Percentiles rank a stretch among this genome's conserved stretches.
Conservation (phyloP, 805 yeast species). For the Sporopachydermia quercuum region DNA sequence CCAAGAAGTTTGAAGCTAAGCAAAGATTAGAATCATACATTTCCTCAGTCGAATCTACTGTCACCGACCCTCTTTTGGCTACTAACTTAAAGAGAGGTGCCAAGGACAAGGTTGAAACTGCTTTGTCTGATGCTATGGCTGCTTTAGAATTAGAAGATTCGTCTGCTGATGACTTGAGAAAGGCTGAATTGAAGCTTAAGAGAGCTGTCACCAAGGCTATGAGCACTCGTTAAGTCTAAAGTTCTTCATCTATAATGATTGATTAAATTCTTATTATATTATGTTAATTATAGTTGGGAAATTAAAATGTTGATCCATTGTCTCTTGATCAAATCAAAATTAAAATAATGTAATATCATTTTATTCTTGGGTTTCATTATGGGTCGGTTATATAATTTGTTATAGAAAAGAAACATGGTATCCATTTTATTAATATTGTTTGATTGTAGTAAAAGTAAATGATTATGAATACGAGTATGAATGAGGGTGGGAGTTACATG, state of each 20-base stretch:
- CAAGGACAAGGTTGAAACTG: constrained; percentile 94
- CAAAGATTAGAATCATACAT: constrained; percentile 98
- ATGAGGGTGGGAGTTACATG: too few species aligned
- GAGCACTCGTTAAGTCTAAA: constrained; percentile 77
- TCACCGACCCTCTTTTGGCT: constrained; percentile 96
- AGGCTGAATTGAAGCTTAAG: constrained; percentile 98
- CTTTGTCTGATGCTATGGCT: constrained; percentile 95
- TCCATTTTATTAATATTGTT: too few species aligned
- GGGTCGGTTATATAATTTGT: background rate
- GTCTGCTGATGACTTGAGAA: constrained; percentile 93
- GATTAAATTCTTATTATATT: too few species aligned
- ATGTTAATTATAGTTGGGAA: too few species aligned
- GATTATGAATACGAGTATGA: constrained; percentile 2
- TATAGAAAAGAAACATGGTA: background rate
- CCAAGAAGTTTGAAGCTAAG: constrained; percentile 98
- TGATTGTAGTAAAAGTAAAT: background rate
- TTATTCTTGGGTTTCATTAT: background rate
- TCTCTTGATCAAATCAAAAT: too few species aligned
- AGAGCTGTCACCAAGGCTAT: constrained; percentile 99
- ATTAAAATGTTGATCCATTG: too few species aligned
- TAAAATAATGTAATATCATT: background rate
- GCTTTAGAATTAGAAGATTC: constrained; percentile 96
- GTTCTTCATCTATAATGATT: too few species aligned
- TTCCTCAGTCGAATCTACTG: constrained; percentile 85
- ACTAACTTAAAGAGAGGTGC: constrained; percentile 96